A percentile compares a stretch with the other conserved stretches of the same genome.
phyloP scores from a whole-genome alignment of 495 filamentous ascomycete genomes.

The Xylaria scruposa region DNA sequence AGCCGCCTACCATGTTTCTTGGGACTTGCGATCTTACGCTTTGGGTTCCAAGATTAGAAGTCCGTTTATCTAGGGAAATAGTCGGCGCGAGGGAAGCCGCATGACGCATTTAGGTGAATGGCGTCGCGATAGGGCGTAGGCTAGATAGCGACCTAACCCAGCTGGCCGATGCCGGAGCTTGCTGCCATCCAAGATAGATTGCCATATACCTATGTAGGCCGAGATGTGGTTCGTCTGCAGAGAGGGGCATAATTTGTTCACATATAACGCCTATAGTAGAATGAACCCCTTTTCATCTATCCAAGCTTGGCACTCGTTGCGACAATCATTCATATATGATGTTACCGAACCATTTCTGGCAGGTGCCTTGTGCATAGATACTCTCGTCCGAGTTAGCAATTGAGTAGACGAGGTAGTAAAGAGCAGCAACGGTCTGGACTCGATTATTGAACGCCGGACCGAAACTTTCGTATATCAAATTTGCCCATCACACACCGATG shows the following conservation, averaged over 20 bases:
- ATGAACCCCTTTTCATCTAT: constrained; percentile 2
- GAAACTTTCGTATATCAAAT: neutral
- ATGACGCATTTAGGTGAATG: neutral
- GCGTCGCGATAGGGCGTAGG: neutral
- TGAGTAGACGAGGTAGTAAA: neutral
- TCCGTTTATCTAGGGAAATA: constrained; percentile 6
- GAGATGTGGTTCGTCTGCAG: neutral
- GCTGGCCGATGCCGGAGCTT: constrained; percentile 17
- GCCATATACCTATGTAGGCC: neutral
- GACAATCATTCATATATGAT: neutral
- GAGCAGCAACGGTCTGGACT: neutral
- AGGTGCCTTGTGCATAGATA: neutral
- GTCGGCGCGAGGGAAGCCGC: constrained; percentile 7
- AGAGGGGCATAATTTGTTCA: constrained; percentile 7
- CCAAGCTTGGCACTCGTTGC: constrained; percentile 3
- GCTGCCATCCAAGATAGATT: neutral
- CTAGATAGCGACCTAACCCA: neutral
- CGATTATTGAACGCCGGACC: neutral
- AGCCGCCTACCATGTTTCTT: neutral
- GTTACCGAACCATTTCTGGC: neutral
- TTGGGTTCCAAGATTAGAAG: neutral
- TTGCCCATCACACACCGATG: constrained; percentile 1
- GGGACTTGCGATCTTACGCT: neutral
- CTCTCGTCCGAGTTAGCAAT: neutral
- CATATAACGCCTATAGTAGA: constrained; percentile 2